Evolutionary conservation across 2,329 filamentous ascomycete genomes (phyloP).

Genomic region (Neopestalotiopsis rosae): DNA sequence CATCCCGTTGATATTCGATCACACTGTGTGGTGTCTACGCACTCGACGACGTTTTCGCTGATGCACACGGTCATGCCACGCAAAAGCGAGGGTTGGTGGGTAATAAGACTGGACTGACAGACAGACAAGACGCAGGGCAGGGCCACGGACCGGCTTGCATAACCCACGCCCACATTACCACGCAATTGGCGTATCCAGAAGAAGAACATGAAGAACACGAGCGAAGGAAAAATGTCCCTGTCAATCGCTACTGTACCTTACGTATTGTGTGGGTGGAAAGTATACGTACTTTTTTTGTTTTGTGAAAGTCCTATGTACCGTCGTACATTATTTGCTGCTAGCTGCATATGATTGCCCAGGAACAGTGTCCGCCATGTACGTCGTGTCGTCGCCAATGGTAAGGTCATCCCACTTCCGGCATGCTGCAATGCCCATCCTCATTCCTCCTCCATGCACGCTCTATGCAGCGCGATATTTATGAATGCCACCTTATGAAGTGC

Average conservation of each 20-base stretch:
- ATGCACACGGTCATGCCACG: neutral
- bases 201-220: constrained; percentile 1
- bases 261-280: too few relatives aligned
- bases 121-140: neutral
- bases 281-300: neutral
- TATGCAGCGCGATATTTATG: constrained; percentile 17
- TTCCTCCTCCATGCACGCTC: constrained; percentile 7
- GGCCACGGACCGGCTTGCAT: constrained; percentile 15
- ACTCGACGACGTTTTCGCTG: neutral
- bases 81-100: neutral
- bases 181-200: constrained; percentile 1
- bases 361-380: neutral
- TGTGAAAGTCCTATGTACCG: constrained; percentile 1
- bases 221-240: neutral
- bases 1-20: neutral
- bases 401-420: constrained; percentile 12
- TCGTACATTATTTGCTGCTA: constrained; percentile 4
- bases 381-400: neutral
- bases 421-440: constrained; percentile 17
- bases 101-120: neutral
- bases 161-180: constrained; percentile 8
- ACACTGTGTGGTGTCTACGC: neutral
- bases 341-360: constrained; percentile 9
- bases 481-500: constrained; percentile 18
- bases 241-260: neutral